Evolutionary conservation across 2,329 filamentous ascomycete genomes (phyloP).

Genomic region (Phaeosphaeriaceae sp.): DNA sequence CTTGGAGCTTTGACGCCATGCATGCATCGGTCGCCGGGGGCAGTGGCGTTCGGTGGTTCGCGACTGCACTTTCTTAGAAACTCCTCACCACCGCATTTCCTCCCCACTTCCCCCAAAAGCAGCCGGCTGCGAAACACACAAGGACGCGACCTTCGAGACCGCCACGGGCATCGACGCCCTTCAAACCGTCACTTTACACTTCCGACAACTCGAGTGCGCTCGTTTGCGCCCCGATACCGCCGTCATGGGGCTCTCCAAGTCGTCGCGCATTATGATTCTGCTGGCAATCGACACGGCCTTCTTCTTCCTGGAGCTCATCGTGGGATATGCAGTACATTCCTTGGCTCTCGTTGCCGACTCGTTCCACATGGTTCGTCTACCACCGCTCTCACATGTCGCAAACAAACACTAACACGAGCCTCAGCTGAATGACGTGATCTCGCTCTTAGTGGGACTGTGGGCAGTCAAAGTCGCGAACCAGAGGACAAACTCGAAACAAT

Average conservation of each 20-base stretch:
- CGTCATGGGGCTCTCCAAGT: conserved; percentile 87
- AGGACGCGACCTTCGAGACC: neutral
- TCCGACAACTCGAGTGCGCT: conserved; percentile 4
- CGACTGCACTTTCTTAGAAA: neutral
- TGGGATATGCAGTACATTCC: conserved; percentile 84
- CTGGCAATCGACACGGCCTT: conserved; percentile 88
- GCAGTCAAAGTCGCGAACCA: conserved; percentile 88
- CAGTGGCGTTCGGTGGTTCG: neutral
- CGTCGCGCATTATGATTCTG: conserved; percentile 89
- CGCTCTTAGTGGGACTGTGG: conserved; percentile 90
- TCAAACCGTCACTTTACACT: neutral
- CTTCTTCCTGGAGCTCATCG: conserved; percentile 86
- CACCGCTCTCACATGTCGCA: neutral
- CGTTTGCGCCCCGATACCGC: conserved; percentile 23
- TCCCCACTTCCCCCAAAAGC: neutral
- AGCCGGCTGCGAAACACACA: neutral
- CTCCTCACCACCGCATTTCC: neutral
- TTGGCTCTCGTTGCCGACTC: conserved; percentile 94
- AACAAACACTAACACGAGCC: conserved; percentile 17
- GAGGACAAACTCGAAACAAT: conserved; percentile 81
- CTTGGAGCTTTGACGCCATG: neutral
- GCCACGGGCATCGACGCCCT: neutral
- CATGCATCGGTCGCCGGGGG: neutral
- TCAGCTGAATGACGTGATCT: conserved; percentile 95
- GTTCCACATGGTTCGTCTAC: conserved; percentile 85